Base-by-base conservation (phyloP, 1,284 basidiomycete species). In the Trichosporon sp. region DNA sequence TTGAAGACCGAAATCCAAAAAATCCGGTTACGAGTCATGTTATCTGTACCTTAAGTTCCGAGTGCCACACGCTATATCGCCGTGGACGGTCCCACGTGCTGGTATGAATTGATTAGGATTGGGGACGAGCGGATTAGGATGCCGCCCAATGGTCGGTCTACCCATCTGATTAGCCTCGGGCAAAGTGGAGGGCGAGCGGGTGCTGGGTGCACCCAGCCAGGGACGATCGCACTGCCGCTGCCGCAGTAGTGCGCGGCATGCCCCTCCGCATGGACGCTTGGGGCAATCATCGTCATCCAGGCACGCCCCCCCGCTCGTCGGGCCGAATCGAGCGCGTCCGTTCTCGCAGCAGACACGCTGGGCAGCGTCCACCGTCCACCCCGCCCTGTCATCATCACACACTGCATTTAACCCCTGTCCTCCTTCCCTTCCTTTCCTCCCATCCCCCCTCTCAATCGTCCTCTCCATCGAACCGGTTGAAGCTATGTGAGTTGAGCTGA, bases 401-500 rank as follows among this genome's bases (percentile, higher is more conserved):
- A 10, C 35, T 40, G 38, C 21, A 31, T 14, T 8, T 43, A 26
- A 35, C 51, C 69, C 10, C 10, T 10, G 8, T 38, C 40, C n/a
- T 40, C 46, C 38, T 40, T 40, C 40, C 21, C 21, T 56, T 56
- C 64, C 56, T 4, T 71, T 43, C 38, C 54, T 59, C 31, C 37
- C 26, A 35, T 66, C 63, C 21, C 67, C 65, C 48, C 35, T 54
- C 21, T 40, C 63, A 6, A 61, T 65, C 21, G 37, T 64, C 21
- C 54, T 26, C 64, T 46, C 40, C 43, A 21, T 51, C 65, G 40
- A 54, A 48, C 38, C 43, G 51, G 32, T 48, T 43, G 64, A 32
- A 46, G 63, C 37, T 5, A 70, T 70, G 69, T 70, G 38, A 64
- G 69, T 26, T 21, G 26, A 64, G 69, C 35, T 21, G 26, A 6